Evolutionary conservation across 75 land plant genomes (phyloP).

Genomic region (Picea glauca): DNA sequence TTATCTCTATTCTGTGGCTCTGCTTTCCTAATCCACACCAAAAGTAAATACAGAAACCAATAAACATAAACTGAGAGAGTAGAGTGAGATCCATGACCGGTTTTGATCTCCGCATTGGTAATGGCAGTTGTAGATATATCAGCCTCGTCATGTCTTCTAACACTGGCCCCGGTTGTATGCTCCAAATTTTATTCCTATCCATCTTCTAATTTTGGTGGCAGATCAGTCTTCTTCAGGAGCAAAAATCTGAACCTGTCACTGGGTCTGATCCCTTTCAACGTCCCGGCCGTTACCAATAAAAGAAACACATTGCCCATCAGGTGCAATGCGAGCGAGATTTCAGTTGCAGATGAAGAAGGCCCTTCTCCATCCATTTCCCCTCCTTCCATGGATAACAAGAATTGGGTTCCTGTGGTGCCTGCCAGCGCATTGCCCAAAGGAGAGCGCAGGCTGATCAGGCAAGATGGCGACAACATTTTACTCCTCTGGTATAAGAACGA

Average conservation of each 20-base stretch:
- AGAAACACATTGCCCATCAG: background rate
- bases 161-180: background rate
- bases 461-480: constrained; percentile 79
- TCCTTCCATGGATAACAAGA: constrained; percentile 17
- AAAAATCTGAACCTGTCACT: background rate
- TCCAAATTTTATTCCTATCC: background rate
- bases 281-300: no score
- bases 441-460: constrained; percentile 84
- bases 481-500: constrained; percentile 89
- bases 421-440: constrained; percentile 86
- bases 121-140: constrained; percentile 3
- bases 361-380: background rate
- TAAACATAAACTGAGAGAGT: no score
- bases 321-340: constrained; percentile 38
- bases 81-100: no score
- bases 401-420: constrained; percentile 96
- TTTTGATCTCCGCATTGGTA: background rate
- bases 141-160: background rate
- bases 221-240: background rate
- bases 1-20: no score
- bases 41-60: no score
- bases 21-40: no score
- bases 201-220: background rate
- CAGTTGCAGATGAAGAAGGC: constrained; percentile 20
- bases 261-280: background rate